phyloP scores from a whole-genome alignment of 2,329 filamentous ascomycete genomes.

The Diatrype stigma region DNA sequence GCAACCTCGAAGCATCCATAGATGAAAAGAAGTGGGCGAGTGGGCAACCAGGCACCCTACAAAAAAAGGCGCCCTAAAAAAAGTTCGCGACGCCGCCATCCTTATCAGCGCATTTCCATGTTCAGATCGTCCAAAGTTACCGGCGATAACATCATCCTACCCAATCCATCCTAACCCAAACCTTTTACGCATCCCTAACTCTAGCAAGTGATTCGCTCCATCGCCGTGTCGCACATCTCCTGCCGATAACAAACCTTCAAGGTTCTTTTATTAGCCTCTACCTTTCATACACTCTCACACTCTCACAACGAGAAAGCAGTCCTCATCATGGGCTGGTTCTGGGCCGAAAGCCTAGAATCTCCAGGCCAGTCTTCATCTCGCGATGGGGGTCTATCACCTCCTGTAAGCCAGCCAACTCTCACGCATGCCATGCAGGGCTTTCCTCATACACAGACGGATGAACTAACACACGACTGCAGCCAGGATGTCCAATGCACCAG shows the following conservation, averaged over 20 bases:
- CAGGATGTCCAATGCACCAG: constrained; percentile 51
- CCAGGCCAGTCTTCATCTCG: constrained; percentile 11
- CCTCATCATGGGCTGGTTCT: constrained; percentile 59
- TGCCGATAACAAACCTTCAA: neutral
- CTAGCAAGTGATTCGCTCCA: too few relatives aligned
- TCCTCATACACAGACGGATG: constrained; percentile 12
- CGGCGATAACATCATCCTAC: neutral
- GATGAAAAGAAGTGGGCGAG: too few relatives aligned
- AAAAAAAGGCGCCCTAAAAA: neutral
- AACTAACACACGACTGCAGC: constrained; percentile 30
- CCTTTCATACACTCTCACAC: neutral
- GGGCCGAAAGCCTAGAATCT: constrained; percentile 47
- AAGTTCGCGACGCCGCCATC: neutral
- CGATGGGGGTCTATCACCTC: constrained; percentile 32
- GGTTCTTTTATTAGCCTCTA: neutral
- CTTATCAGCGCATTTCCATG: neutral
- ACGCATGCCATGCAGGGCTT: neutral
- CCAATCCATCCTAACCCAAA: neutral
- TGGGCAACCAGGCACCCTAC: too few relatives aligned
- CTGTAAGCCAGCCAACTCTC: constrained; percentile 28
- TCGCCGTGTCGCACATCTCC: too few relatives aligned
- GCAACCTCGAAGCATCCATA: too few relatives aligned
- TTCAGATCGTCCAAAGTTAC: neutral
- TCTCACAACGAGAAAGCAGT: neutral
- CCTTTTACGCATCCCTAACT: too few relatives aligned